phyloP scores from a whole-genome alignment of 2,329 filamentous ascomycete genomes.

The Ophidiomyces ophidiicola region DNA sequence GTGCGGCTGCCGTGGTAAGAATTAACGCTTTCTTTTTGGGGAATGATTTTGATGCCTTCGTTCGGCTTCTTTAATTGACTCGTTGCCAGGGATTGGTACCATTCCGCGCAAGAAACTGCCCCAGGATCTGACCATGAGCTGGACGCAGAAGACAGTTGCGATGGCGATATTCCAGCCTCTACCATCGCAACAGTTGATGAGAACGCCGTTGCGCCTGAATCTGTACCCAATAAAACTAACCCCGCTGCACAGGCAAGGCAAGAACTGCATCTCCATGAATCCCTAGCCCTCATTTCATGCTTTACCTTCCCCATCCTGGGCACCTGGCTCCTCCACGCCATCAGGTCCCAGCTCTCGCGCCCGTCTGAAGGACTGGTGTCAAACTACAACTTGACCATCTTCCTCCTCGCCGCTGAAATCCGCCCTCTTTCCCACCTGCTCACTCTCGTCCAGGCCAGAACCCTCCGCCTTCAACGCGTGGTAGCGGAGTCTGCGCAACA shows the following conservation, averaged over 20 bases:
- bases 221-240: slow-evolving; percentile 9
- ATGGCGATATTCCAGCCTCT: not conserved
- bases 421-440: slow-evolving; percentile 71
- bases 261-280: slow-evolving; percentile 64
- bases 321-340: slow-evolving; percentile 71
- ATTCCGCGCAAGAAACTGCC: slow-evolving; percentile 53
- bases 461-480: slow-evolving; percentile 66
- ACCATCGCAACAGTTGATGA: slow-evolving; percentile 8
- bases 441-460: slow-evolving; percentile 65
- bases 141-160: slow-evolving; percentile 18
- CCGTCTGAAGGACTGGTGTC: slow-evolving; percentile 80
- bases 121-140: slow-evolving; percentile 27
- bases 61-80: slow-evolving; percentile 11
- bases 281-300: slow-evolving; percentile 61
- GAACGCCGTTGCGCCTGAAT: slow-evolving; percentile 10
- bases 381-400: slow-evolving; percentile 85
- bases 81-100: slow-evolving; percentile 55
- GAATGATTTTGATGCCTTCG: not conserved
- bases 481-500: too few relatives aligned
- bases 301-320: slow-evolving; percentile 66
- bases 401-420: slow-evolving; percentile 74
- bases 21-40: not conserved
- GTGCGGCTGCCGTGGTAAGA: slow-evolving; percentile 76
- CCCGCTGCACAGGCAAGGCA: slow-evolving; percentile 34
- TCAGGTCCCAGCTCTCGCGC: slow-evolving; percentile 67